Percentiles rank a stretch among this genome's conserved stretches.
phyloP scores from a whole-genome alignment of 768 basidiomycete genomes.

The Leccinum boreale region DNA sequence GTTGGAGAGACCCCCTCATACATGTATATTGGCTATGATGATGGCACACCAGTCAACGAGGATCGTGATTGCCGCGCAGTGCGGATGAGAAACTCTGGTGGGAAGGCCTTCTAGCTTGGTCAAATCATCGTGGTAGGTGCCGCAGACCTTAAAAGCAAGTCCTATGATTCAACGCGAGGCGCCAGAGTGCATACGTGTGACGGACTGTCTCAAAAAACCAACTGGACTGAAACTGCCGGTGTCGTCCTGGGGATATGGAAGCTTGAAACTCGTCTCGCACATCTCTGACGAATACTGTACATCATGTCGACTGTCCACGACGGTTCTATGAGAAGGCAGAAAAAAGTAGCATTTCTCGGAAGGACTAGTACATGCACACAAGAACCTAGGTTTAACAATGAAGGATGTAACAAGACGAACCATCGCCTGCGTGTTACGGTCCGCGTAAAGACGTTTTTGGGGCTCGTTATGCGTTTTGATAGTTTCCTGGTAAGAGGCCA shows the following conservation, averaged over 20 bases:
- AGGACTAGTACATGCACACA: background rate
- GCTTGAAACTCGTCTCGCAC: background rate
- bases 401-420: background rate
- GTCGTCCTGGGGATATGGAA: background rate
- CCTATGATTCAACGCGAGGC: background rate
- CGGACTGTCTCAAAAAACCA: background rate
- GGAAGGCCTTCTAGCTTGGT: background rate
- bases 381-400: background rate
- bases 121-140: background rate
- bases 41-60: too few species aligned
- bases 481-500: slow-evolving; percentile 20
- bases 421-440: too few species aligned
- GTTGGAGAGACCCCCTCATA: background rate
- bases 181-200: background rate
- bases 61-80: background rate
- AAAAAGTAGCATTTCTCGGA: background rate
- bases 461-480: slow-evolving; percentile 20
- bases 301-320: background rate
- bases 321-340: background rate
- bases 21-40: too few species aligned
- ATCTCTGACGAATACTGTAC: background rate
- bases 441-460: background rate
- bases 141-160: background rate
- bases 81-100: background rate
- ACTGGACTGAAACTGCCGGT: background rate